Evolutionary conservation across 2,329 filamentous ascomycete species (phyloP).

Genomic region (Fusarium poae): DNA sequence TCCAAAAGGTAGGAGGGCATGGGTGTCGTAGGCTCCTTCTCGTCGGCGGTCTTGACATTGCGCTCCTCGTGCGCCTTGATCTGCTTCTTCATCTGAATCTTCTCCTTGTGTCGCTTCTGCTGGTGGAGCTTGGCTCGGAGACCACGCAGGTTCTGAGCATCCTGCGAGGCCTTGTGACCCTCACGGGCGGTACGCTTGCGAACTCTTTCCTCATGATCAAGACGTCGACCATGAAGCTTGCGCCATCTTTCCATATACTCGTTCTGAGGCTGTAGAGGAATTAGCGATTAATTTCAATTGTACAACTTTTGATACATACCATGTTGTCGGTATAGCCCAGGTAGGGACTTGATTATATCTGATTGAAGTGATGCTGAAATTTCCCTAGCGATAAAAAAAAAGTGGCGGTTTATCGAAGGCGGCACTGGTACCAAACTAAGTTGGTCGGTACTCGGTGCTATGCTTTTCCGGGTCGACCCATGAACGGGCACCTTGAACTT

Average conservation of each 20-base stretch:
- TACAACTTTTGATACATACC: conserved; percentile 43
- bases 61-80: conserved; percentile 96
- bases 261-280: conserved; percentile 76
- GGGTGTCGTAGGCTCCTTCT: conserved; percentile 83
- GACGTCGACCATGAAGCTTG: conserved; percentile 64
- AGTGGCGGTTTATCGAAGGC: conserved; percentile 48
- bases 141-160: conserved; percentile 93
- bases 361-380: conserved; percentile 47
- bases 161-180: conserved; percentile 86
- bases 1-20: conserved; percentile 95
- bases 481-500: conserved; percentile 43
- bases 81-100: conserved; percentile 96
- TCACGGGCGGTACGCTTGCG: conserved; percentile 91
- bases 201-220: conserved; percentile 87
- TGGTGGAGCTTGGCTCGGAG: conserved; percentile 93
- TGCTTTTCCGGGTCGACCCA: conserved; percentile 50
- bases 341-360: conserved; percentile 40
- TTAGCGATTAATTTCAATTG: conserved; percentile 33
- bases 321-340: conserved; percentile 51
- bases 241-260: conserved; percentile 82
- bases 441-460: conserved; percentile 51
- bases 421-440: conserved; percentile 18
- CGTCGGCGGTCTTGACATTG: conserved; percentile 89
- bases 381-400: conserved; percentile 49
- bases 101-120: conserved; percentile 94